Percentiles rank a stretch among this genome's conserved stretches.
phyloP scores from a whole-genome alignment of 305 asterid genomes.

The Vinca major region DNA sequence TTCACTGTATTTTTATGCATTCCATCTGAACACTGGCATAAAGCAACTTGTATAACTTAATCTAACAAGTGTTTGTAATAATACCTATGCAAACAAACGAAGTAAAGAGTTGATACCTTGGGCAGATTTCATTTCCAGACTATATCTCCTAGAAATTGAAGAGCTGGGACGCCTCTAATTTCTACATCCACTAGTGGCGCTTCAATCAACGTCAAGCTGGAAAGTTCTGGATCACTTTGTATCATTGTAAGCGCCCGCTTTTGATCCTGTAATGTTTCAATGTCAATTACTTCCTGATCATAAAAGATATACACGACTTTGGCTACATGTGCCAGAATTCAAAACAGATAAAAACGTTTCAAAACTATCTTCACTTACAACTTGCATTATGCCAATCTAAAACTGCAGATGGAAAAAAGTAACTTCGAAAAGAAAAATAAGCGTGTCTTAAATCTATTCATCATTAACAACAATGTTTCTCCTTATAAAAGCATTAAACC shows the following conservation, averaged over 20 bases:
- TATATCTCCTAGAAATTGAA: slow-evolving; percentile 67
- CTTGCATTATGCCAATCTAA: not conserved
- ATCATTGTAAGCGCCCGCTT: slow-evolving; percentile 54
- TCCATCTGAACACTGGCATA: too few relatives aligned
- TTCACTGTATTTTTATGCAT: not conserved
- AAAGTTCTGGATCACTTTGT: slow-evolving; percentile 48
- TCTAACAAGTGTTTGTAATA: not conserved
- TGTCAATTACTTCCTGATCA: not conserved
- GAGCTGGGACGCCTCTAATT: slow-evolving; percentile 84
- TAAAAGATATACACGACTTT: not conserved
- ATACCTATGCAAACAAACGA: not conserved
- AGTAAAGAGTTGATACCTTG: not conserved
- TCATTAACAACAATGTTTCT: not conserved
- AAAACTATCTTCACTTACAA: not conserved
- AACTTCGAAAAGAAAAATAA: not conserved
- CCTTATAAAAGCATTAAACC: not conserved
- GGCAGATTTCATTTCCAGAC: slow-evolving; percentile 52
- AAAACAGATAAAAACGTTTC: not conserved
- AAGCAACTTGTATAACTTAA: not conserved
- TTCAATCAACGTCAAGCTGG: slow-evolving; percentile 37
- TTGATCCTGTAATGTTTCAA: slow-evolving; percentile 51
- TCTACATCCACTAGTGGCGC: slow-evolving; percentile 71
- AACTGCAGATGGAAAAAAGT: not conserved
- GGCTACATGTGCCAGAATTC: not conserved
- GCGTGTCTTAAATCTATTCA: not conserved